Conservation (phyloP, 106 monocot species). For the Hemerocallis citrina region DNA sequence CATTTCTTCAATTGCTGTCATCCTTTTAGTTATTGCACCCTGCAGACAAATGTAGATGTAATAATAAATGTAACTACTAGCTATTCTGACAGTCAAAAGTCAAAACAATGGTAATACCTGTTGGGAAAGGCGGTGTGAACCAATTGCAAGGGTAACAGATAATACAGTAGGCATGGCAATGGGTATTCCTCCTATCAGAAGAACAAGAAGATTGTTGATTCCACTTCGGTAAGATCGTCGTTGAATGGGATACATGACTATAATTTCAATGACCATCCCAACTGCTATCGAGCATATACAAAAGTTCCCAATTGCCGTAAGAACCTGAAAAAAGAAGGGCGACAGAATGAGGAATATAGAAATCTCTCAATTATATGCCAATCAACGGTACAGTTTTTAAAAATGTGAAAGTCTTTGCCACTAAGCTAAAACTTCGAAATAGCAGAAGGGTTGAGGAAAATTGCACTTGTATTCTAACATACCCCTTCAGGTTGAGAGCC, state of each 20-base stretch:
- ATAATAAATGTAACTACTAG: background rate
- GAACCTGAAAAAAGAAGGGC: no score
- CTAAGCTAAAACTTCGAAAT: no score
- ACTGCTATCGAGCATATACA: slow-evolving; percentile 66
- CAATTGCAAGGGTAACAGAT: slow-evolving; percentile 48
- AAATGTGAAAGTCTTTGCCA: no score
- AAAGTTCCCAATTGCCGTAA: slow-evolving; percentile 63
- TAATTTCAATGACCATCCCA: slow-evolving; percentile 52
- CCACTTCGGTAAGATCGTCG: slow-evolving; percentile 41
- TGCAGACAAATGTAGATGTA: no score
- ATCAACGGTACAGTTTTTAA: background rate
- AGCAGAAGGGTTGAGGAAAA: no score
- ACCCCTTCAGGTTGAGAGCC: no score
- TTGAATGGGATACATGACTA: slow-evolving; percentile 58
- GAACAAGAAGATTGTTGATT: slow-evolving; percentile 57
- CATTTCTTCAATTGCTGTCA: no score
- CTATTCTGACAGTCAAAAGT: background rate
- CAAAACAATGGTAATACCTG: slow-evolving; percentile 30
- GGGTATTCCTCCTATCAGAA: slow-evolving; percentile 61
- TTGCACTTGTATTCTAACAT: no score
- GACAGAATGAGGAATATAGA: background rate
- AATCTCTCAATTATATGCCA: background rate
- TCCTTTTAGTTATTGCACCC: no score
- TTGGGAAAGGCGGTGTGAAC: slow-evolving; percentile 47
- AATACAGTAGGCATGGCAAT: slow-evolving; percentile 64